Conservation (phyloP, 148 eudicot species). For the Persicaria tinctoria region DNA sequence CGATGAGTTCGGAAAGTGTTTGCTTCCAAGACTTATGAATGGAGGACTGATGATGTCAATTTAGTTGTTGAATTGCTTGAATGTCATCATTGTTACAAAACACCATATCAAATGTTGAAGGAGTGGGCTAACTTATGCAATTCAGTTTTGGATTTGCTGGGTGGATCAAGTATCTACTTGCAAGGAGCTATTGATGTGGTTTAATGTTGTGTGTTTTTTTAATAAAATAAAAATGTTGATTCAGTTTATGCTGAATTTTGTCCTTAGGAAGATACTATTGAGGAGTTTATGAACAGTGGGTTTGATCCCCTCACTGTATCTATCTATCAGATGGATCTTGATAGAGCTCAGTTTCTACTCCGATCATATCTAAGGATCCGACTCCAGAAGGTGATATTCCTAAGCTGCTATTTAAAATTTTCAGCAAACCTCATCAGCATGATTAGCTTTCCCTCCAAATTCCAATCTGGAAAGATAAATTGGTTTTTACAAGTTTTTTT, state of each 20-base stretch:
- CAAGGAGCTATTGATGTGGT: background rate
- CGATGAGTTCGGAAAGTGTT: too few species aligned
- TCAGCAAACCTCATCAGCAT: background rate
- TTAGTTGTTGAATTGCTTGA: background rate
- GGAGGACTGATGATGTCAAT: background rate
- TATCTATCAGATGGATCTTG: constrained; percentile 87
- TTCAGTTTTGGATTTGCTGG: background rate
- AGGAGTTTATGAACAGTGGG: constrained; percentile 44
- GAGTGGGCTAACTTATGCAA: background rate
- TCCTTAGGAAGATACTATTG: constrained; percentile 70
- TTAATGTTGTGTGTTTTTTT: background rate
- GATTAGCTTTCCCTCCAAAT: background rate
- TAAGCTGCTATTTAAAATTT: background rate
- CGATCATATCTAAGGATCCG: constrained; percentile 82
- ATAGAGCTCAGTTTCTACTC: constrained; percentile 64
- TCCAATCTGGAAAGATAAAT: background rate
- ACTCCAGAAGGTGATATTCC: constrained; percentile 63
- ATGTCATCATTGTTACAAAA: background rate
- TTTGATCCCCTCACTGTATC: constrained; percentile 76
- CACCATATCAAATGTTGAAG: background rate
- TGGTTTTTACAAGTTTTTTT: background rate
- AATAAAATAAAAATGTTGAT: background rate
- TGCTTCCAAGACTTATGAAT: background rate
- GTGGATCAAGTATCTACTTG: background rate
- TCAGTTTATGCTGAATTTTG: background rate